Evolutionary conservation across 768 basidiomycete genomes (phyloP), one percentile per base, ranked within the genome.

Genomic region (Psilocybe subaeruginosa): DNA sequence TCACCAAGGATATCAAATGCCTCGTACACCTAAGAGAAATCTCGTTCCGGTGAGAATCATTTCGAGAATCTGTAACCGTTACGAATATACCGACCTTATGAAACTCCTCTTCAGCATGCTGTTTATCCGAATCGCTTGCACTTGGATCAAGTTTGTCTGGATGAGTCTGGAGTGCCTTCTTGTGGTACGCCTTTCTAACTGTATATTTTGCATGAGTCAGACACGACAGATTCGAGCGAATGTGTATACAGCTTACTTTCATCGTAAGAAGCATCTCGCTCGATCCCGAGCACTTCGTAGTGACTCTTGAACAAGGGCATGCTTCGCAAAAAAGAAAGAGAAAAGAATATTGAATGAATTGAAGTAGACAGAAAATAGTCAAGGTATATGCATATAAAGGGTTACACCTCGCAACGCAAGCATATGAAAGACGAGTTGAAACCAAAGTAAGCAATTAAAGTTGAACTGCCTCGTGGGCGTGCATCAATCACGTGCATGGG

Each of bases 181-280:
- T 82, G 67, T 83, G 86, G 71, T 90, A 91, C 1, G 87, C 88
- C 66, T 79, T 85, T 54, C 87, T 84, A 59, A 91, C 89, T 89
- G 63, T 7, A 49, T 17, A 58, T 14, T 50, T 43, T 47, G 33
- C 16, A 12, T 23, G 23, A 29, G 30, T 41, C 8, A 16, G 12
- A 48, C 29, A 16, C 23, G 23, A 19, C 7, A 5, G 37, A 17
- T 0, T 23, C 23, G 23, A 37, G 52, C 46, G 23, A 31, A 54
- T 52, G 39, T 55, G 37, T 37, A 11, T 37, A 58, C 35, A 51
- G 72, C 81, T 60, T 57, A 83, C 85, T 76, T 60, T 87, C 84
- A n/a, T 86, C 84, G 29, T 76, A 74, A 54, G 80, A 75, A 58
- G 83, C 84, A 51, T 75, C 73, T 27, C 66, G 72, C 9, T 74